Evolutionary conservation across 805 yeast genomes (phyloP), one percentile per base, ranked within the genome.

Genomic region (Jamesozyma hellenica): DNA sequence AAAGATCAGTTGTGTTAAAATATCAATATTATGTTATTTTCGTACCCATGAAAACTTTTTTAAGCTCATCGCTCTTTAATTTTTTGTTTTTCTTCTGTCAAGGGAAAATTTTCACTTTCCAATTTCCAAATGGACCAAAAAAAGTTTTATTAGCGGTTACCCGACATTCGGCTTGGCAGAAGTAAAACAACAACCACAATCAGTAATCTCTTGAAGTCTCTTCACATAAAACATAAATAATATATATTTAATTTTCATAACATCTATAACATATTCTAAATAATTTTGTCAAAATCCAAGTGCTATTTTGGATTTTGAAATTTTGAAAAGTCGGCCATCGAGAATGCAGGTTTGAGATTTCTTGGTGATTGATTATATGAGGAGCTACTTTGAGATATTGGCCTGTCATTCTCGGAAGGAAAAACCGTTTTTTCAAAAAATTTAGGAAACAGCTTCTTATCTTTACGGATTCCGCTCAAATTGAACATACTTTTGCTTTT

Each of bases 401-500:
- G 32, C 35, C 46, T 27, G 14, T 25, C 17, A 13, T 23, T 19
- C 9, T 21, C 31, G 6, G 10, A 17, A 10, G 32, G 9, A 16
- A 12, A 15, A 2, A 9, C 27, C 4, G 28, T 29, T 12, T 7
- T 7, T 10, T 6, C 10, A 12, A 4, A 29, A 12, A 29, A 7
- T 12, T 6, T 15, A 3, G 9, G 9, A 30, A 4, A 9, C 2
- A 10, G 2, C 4, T 41, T 18, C 30, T 18, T 12, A 5, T 19
- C 28, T 25, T 28, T 17, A 17, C 27, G 13, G 28, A 7, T 5
- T 17, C 33, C 32, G 14, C 29, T 40, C 15, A 57, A 35, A 30
- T 56, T 52, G 31, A 50, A 45, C 55, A 53, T 51, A 40, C 63
- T 59, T 43, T 54, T 55, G 39, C 62, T 56, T 36, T 58, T 43